Conservation (phyloP, 2,329 filamentous ascomycete genomes). For the Fusarium luffae region DNA sequence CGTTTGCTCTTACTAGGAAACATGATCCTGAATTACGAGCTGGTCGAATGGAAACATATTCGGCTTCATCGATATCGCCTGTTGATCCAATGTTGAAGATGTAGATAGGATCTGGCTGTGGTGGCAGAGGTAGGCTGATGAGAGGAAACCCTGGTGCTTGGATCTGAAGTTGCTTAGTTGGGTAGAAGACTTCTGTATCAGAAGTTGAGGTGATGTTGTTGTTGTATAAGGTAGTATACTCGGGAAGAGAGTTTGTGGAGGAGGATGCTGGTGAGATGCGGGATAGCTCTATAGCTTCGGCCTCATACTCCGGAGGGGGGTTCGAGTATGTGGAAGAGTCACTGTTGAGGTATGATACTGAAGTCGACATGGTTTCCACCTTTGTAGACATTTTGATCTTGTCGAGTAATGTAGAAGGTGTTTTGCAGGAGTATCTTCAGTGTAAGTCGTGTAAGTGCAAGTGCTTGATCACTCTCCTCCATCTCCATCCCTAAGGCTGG, state of each 20-base stretch:
- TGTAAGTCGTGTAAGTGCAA: background rate
- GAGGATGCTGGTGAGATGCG: constrained; percentile 42
- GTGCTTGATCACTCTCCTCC: background rate
- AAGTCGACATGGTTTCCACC: background rate
- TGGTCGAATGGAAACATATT: constrained; percentile 64
- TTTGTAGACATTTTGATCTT: constrained; percentile 18
- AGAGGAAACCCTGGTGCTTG: constrained; percentile 58
- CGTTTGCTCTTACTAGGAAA: constrained; percentile 58
- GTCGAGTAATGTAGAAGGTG: background rate
- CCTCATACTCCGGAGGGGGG: constrained; percentile 48
- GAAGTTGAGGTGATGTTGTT: constrained; percentile 8
- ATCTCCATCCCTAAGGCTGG: background rate
- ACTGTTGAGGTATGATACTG: constrained; percentile 2
- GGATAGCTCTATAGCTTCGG: constrained; percentile 42
- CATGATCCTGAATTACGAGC: constrained; percentile 59
- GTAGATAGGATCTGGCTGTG: constrained; percentile 54
- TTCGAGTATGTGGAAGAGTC: constrained; percentile 27
- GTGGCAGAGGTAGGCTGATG: constrained; percentile 56
- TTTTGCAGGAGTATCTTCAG: background rate
- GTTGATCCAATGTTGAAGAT: constrained; percentile 56
- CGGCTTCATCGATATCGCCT: constrained; percentile 53
- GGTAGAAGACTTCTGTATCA: constrained; percentile 49
- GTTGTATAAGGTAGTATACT: constrained; percentile 37
- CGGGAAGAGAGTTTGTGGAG: constrained; percentile 46
- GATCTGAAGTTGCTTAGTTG: constrained; percentile 61